Evolutionary conservation across 169 alveolate genomes (phyloP).

Genomic region (Theileria sp.): DNA sequence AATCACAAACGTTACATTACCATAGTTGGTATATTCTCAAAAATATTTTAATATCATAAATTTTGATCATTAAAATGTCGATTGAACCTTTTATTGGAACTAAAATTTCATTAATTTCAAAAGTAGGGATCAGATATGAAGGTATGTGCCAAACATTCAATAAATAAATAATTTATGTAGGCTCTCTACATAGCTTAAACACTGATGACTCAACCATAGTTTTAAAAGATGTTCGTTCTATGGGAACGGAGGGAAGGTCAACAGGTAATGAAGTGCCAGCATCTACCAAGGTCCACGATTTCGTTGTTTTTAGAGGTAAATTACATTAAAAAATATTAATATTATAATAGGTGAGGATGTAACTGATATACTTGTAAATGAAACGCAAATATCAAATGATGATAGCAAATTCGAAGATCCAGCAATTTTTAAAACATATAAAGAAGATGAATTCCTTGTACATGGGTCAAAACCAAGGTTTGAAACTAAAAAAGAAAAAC

Average conservation of each 20-base stretch:
- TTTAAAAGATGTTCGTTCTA: constrained; percentile 82
- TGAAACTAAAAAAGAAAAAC: not conserved
- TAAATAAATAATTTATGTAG: constrained; percentile 25
- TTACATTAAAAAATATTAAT: not conserved
- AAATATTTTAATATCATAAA: no score
- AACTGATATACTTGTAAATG: constrained; percentile 81
- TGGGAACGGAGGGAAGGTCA: constrained; percentile 87
- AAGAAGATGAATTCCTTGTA: constrained; percentile 3
- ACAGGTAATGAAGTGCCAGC: constrained; percentile 81
- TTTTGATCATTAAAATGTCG: constrained; percentile 44
- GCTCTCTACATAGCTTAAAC: constrained; percentile 80
- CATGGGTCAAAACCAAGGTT: not conserved
- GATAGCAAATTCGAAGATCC: constrained; percentile 62
- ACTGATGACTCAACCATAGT: constrained; percentile 82
- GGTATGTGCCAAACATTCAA: constrained; percentile 61
- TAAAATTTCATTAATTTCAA: constrained; percentile 74
- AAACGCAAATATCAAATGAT: constrained; percentile 61
- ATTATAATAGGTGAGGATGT: constrained; percentile 70
- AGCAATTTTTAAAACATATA: constrained; percentile 35
- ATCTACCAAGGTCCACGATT: constrained; percentile 77
- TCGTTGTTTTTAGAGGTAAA: constrained; percentile 79
- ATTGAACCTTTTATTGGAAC: constrained; percentile 78
- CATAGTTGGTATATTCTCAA: constrained; percentile 1
- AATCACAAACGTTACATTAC: not conserved
- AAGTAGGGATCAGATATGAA: constrained; percentile 81